phyloP scores from a whole-genome alignment of 2,329 filamentous ascomycete species.

The Thielaviopsis populi region DNA sequence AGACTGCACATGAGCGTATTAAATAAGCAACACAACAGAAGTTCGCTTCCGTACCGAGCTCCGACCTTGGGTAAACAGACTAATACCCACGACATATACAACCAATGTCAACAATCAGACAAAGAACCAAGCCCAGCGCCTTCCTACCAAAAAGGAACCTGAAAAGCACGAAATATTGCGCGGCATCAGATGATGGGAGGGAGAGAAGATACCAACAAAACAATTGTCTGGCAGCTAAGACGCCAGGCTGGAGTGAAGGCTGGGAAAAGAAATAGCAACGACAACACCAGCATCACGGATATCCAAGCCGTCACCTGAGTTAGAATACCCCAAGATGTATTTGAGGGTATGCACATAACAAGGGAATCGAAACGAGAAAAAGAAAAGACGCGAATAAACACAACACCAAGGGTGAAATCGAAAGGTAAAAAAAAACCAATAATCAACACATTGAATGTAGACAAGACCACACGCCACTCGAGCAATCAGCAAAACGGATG shows the following conservation, averaged over 20 bases:
- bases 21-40: neutral
- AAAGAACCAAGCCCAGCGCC: neutral
- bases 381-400: neutral
- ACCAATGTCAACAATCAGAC: neutral
- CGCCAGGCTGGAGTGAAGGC: too few relatives aligned
- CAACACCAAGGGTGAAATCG: neutral
- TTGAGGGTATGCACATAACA: neutral
- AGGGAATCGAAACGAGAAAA: neutral
- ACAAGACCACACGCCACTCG: neutral
- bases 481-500: neutral
- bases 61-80: neutral
- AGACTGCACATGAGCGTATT: neutral
- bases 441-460: neutral
- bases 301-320: neutral
- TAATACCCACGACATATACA: neutral
- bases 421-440: neutral
- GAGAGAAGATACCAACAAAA: too few relatives aligned
- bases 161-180: too few relatives aligned
- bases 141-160: too few relatives aligned
- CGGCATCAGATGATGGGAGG: neutral
- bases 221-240: too few relatives aligned
- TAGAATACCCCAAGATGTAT: neutral
- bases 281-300: neutral
- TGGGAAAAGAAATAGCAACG: too few relatives aligned
- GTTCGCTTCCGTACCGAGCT: neutral